Base-by-base conservation (phyloP, 139 green algal genomes). In the Bryopsis sp. region DNA sequence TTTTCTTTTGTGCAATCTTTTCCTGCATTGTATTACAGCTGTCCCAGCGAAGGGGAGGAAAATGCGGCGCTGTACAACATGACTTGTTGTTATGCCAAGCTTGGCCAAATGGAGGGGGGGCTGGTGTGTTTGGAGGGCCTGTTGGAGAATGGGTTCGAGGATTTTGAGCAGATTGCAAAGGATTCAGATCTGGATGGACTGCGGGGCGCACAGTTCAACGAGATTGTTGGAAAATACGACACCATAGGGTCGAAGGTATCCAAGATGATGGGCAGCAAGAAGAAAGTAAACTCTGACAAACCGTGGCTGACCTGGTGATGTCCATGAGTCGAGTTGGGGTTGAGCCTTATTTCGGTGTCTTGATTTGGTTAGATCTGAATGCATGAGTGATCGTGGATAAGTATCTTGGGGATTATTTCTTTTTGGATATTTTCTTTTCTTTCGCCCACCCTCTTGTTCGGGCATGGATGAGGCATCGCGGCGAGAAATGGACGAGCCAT, bases 31-130 rank as follows among this genome's bases (percentile, higher is more conserved):
- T 11, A 50, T 26, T 50, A 26, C 19, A 68, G 60, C 60, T 66
- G 63, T 28, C 65, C 72, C 2, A 54, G 24, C 24, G 75, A 84
- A 26, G 75, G 58, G 15, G 78, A 84, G 68, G 78, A 84, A 64
- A 38, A 76, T 0, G 60, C 67, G 0, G 75, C 71, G 3, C 71
- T 84, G 68, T 83, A 83, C 75, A 83, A 83, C 70, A 79, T 82
- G 71, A 74, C 75, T 6, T 84, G 78, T 48, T 72, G 62, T 26
- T 84, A 75, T 36, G 50, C 37, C 2, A 24, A 31, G 38, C 26
- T 84, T 47, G 67, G 71, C 2, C 22, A 80, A 58, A 50, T 32
- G 37, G 68, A 73, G 33, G 29, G 57, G 0, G 77, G 65, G 0
- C 48, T 84, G 33, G 76, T 74, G 0, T 76, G 75, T 57, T 37